phyloP scores from a whole-genome alignment of 106 monocot species.

The Gastrodia elata region DNA sequence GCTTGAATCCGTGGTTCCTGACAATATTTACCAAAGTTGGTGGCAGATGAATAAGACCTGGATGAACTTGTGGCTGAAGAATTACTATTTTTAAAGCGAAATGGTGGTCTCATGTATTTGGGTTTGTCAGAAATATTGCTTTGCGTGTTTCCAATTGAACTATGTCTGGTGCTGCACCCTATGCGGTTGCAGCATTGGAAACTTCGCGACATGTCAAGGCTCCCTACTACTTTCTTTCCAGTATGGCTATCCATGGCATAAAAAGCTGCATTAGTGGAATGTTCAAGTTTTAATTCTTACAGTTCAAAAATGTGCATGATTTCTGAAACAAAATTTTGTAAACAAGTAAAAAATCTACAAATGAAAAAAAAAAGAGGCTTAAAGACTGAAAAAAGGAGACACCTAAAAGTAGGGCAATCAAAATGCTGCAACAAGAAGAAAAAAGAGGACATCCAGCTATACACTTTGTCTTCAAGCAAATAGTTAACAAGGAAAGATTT shows the following conservation, averaged over 20 bases:
- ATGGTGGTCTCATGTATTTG: conserved; percentile 20
- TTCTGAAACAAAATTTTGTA: conserved; percentile 4
- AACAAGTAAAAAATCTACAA: not conserved
- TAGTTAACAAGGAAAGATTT: too few species aligned
- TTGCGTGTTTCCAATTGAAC: conserved; percentile 15
- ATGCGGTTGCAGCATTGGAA: conserved; percentile 27
- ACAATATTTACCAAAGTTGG: conserved; percentile 15
- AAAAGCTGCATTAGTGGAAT: not conserved
- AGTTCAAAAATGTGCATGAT: not conserved
- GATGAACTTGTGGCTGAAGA: conserved; percentile 26
- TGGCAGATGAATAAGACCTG: conserved; percentile 16
- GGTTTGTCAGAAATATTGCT: conserved; percentile 24
- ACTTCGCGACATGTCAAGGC: conserved; percentile 14
- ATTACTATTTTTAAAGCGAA: conserved; percentile 24
- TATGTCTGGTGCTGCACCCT: conserved; percentile 31
- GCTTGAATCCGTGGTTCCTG: conserved; percentile 13
- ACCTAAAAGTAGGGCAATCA: not conserved
- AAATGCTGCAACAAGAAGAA: not conserved
- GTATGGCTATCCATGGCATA: conserved; percentile 33
- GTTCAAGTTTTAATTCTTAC: not conserved
- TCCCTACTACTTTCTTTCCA: conserved; percentile 15
- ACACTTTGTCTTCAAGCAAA: too few species aligned
- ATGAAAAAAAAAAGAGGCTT: not conserved
- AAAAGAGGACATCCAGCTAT: too few species aligned
- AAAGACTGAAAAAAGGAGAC: not conserved